A percentile compares a stretch with the other conserved stretches of the same genome.
phyloP scores from a whole-genome alignment of 768 basidiomycete species.

The Tylopilus cervinicoccineus region DNA sequence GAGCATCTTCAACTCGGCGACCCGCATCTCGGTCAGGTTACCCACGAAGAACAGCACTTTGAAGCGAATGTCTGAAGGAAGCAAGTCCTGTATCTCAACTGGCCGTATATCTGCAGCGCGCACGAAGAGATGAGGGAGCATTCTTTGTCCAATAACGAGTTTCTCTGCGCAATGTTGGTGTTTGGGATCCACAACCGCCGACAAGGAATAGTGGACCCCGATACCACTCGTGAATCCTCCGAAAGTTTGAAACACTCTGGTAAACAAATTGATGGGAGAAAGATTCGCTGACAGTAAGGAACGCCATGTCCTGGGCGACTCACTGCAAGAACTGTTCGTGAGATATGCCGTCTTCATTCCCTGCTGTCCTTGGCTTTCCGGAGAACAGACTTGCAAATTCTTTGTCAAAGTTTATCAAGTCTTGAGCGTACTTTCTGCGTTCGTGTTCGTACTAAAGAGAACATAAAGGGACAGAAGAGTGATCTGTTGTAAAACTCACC shows the following conservation, averaged over 20 bases:
- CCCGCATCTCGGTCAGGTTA: conserved; percentile 18
- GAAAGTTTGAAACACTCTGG: conserved; percentile 36
- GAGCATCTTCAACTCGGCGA: conserved; percentile 19
- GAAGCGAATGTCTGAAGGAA: conserved; percentile 37
- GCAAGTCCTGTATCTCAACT: conserved; percentile 38
- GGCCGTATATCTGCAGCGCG: conserved; percentile 36
- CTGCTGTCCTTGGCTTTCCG: conserved; percentile 52
- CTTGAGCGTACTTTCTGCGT: conserved; percentile 63
- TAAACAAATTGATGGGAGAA: neutral
- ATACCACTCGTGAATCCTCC: conserved; percentile 37
- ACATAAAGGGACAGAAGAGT: neutral
- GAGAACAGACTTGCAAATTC: conserved; percentile 65
- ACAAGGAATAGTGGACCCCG: conserved; percentile 39
- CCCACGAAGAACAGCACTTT: conserved; percentile 37
- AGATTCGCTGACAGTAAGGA: neutral
- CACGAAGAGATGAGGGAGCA: conserved; percentile 34
- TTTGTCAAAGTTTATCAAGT: conserved; percentile 69
- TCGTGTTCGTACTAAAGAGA: conserved; percentile 61
- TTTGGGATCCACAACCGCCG: conserved; percentile 31
- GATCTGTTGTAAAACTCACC: conserved; percentile 21
- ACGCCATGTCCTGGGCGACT: neutral
- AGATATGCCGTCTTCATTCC: conserved; percentile 31
- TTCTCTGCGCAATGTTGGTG: conserved; percentile 30
- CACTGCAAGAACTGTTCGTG: conserved; percentile 36
- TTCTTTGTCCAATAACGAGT: conserved; percentile 37